Evolutionary conservation across 169 alveolate species (phyloP).

Genomic region (Amoebophrya sp.): DNA sequence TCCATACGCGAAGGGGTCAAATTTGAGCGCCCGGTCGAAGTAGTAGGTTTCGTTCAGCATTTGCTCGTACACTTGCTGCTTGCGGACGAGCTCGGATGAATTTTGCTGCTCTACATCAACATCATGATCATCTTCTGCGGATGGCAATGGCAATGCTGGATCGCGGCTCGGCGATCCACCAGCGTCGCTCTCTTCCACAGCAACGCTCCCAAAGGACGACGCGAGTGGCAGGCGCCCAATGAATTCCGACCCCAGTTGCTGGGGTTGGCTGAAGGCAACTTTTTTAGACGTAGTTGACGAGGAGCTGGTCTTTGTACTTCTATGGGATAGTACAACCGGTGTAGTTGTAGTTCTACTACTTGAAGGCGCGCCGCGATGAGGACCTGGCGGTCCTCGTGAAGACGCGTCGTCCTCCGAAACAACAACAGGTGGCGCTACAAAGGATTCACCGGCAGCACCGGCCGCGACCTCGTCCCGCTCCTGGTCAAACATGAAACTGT

Average conservation of each 20-base stretch:
- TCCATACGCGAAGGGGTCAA: background rate
- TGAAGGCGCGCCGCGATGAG: too few relatives aligned
- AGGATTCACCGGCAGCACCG: too few relatives aligned
- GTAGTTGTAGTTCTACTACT: too few relatives aligned
- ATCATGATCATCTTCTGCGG: background rate
- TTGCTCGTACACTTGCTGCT: background rate
- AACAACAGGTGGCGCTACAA: too few relatives aligned
- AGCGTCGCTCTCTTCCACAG: background rate
- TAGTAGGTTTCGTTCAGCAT: background rate
- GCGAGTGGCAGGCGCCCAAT: background rate
- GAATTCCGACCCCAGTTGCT: background rate
- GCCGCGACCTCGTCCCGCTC: too few relatives aligned
- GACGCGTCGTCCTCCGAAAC: too few relatives aligned
- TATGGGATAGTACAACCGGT: too few relatives aligned
- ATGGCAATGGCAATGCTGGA: too few relatives aligned
- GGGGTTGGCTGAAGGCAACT: background rate
- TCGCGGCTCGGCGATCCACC: too few relatives aligned
- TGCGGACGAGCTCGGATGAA: background rate
- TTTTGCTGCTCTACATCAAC: background rate
- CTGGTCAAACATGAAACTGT: background rate
- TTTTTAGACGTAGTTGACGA: background rate
- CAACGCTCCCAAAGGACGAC: background rate
- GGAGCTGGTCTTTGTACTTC: background rate
- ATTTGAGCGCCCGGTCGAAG: constrained; percentile 23
- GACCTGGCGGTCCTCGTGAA: too few relatives aligned